phyloP scores from a whole-genome alignment of 495 filamentous ascomycete species.

The Xylaria acuta region DNA sequence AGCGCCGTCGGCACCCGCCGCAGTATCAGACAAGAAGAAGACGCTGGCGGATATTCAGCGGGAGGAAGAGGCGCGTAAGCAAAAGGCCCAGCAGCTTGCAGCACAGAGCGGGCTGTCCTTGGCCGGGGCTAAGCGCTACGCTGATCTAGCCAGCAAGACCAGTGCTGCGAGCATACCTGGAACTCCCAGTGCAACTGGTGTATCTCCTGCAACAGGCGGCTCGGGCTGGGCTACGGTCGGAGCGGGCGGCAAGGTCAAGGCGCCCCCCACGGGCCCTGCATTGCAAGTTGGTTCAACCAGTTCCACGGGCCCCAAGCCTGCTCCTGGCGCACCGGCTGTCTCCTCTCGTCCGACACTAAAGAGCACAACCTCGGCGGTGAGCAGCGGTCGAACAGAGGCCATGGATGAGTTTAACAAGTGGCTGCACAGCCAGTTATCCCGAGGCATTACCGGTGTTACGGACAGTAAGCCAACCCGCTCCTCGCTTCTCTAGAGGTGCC shows the following conservation, averaged over 20 bases:
- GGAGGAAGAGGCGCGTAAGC: conserved; percentile 92
- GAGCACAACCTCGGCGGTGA: conserved; percentile 49
- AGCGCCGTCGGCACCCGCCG: conserved; percentile 46
- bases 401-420: conserved; percentile 93
- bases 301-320: conserved; percentile 39
- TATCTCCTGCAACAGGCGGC: conserved; percentile 36
- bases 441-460: conserved; percentile 53
- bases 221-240: conserved; percentile 94
- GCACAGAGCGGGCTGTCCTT: conserved; percentile 58
- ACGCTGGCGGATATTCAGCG: conserved; percentile 95
- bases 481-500: conserved; percentile 63
- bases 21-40: conserved; percentile 70
- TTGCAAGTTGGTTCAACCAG: conserved; percentile 30
- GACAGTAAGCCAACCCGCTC: conserved; percentile 55
- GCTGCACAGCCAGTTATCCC: conserved; percentile 74
- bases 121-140: conserved; percentile 82
- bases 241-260: conserved; percentile 89
- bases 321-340: conserved; percentile 31
- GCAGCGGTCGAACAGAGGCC: conserved; percentile 59
- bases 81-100: conserved; percentile 65
- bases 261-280: conserved; percentile 61
- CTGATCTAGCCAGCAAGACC: conserved; percentile 88
- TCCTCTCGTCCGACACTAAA: conserved; percentile 43
- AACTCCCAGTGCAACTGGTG: conserved; percentile 40
- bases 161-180: conserved; percentile 25